Evolutionary conservation across 1,139 yeast species (phyloP).

Genomic region (Candida dubliniensis): DNA sequence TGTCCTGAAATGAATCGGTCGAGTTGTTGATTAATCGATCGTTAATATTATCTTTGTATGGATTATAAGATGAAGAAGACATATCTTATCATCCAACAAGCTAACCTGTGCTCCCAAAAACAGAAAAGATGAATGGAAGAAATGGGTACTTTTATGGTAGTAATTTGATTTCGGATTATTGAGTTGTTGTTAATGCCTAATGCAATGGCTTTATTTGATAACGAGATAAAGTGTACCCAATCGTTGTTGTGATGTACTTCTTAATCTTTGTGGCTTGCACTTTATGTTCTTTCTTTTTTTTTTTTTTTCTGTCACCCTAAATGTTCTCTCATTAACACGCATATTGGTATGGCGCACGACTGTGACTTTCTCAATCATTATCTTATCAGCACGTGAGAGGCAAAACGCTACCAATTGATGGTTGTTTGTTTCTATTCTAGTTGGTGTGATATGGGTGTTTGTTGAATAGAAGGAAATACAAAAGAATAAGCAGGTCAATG

Average conservation of each 20-base stretch:
- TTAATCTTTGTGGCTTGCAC: neutral
- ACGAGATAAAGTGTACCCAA: no score
- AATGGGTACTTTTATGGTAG: neutral
- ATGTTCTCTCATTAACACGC: no score
- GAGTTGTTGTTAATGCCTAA: no score
- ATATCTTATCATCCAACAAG: neutral
- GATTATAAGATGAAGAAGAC: slow-evolving; percentile 4
- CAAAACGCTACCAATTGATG: no score
- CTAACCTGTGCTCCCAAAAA: neutral
- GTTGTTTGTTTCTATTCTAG: neutral
- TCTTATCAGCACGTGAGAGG: slow-evolving; percentile 2
- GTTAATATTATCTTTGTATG: slow-evolving; percentile 2
- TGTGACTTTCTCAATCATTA: neutral
- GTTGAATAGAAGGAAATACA: no score
- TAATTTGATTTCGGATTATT: neutral
- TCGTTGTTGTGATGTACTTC: no score
- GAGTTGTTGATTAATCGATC: neutral
- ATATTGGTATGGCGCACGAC: neutral
- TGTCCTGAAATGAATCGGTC: neutral
- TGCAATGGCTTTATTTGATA: no score
- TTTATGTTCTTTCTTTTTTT: no score
- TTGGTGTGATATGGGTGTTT: neutral
- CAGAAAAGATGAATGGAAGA: neutral
- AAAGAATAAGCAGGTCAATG: no score
- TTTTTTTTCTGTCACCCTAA: no score